phyloP scores from a whole-genome alignment of 768 basidiomycete genomes.

The Russula ochroleuca region DNA sequence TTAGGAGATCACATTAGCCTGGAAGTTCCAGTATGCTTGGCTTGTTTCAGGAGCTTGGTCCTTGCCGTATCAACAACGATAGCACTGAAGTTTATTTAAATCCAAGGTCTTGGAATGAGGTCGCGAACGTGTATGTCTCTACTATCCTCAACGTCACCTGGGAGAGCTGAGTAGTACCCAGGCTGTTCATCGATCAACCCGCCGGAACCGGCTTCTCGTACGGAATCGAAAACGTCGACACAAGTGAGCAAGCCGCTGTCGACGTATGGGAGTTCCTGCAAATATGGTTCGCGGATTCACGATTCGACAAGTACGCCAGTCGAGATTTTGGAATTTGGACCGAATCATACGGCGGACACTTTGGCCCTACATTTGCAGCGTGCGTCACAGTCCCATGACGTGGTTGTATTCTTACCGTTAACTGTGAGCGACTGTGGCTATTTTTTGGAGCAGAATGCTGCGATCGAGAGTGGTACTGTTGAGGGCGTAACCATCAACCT shows the following conservation, averaged over 20 bases:
- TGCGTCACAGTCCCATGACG: slow-evolving; percentile 25
- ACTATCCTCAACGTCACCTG: not conserved
- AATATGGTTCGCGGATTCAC: slow-evolving; percentile 54
- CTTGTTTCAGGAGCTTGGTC: slow-evolving; percentile 90
- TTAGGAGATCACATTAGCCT: slow-evolving; percentile 29
- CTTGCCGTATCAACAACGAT: slow-evolving; percentile 67
- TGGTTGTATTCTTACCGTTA: not conserved
- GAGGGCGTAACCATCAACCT: too few relatives aligned
- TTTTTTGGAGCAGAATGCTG: slow-evolving; percentile 57
- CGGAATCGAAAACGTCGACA: slow-evolving; percentile 47
- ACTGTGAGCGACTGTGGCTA: slow-evolving; percentile 31
- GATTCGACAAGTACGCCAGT: slow-evolving; percentile 45
- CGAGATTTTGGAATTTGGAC: slow-evolving; percentile 58
- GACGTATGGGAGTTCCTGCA: slow-evolving; percentile 63
- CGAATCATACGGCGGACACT: slow-evolving; percentile 48
- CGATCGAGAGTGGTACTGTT: slow-evolving; percentile 43
- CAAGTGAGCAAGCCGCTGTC: slow-evolving; percentile 49
- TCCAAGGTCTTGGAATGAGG: slow-evolving; percentile 56
- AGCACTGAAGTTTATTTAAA: slow-evolving; percentile 53
- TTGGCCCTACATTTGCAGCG: slow-evolving; percentile 39
- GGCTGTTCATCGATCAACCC: slow-evolving; percentile 59
- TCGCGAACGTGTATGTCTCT: slow-evolving; percentile 41
- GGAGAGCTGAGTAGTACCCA: slow-evolving; percentile 7
- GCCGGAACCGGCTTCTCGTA: slow-evolving; percentile 61
- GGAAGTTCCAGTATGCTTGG: slow-evolving; percentile 56